These are phyloP conservation scores for Vitis hybrid DNA, from an alignment of 177 flowering plant species.

Conservation along the genomic window DNA sequence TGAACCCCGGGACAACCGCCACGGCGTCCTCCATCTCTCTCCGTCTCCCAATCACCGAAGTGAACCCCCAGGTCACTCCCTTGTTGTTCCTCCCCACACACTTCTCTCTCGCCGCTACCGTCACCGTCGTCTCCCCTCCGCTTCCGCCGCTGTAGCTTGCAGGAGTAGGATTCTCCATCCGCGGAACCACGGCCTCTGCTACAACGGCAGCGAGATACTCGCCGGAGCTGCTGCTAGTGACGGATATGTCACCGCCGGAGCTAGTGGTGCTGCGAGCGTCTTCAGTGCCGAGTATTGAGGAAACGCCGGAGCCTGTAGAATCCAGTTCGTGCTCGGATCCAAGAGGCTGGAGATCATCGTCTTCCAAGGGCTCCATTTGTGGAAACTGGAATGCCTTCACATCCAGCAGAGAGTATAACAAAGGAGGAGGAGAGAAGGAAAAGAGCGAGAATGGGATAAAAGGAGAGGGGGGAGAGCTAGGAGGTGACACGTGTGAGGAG, in stretches of 20 bases:
- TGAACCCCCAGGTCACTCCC: slow-evolving; percentile 51
- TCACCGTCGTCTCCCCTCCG: slow-evolving; percentile 2
- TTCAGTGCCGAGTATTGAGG: slow-evolving; percentile 38
- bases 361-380: slow-evolving; percentile 22
- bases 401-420: slow-evolving; percentile 1
- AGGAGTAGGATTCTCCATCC: neutral
- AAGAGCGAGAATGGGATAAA: slow-evolving; percentile 2
- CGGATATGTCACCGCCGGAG: slow-evolving; percentile 32
- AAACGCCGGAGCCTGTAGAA: slow-evolving; percentile 31
- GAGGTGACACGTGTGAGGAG: slow-evolving; percentile 35
- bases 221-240: slow-evolving; percentile 37
- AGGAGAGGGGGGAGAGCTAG: neutral
- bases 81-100: slow-evolving; percentile 45
- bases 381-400: neutral
- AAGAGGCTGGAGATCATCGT: slow-evolving; percentile 27
- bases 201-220: slow-evolving; percentile 27
- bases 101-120: slow-evolving; percentile 21
- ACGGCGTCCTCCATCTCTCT: slow-evolving; percentile 80
- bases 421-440: slow-evolving; percentile 1
- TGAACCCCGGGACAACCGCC: slow-evolving; percentile 50
- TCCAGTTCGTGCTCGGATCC: slow-evolving; percentile 25
- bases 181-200: slow-evolving; percentile 15
- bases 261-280: slow-evolving; percentile 36
- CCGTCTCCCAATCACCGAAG: slow-evolving; percentile 62
- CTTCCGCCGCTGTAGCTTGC: neutral